Percentiles rank a stretch among this genome's conserved stretches.
Evolutionary conservation across 768 basidiomycete species (phyloP).

Genomic region (Asterophora parasitica): DNA sequence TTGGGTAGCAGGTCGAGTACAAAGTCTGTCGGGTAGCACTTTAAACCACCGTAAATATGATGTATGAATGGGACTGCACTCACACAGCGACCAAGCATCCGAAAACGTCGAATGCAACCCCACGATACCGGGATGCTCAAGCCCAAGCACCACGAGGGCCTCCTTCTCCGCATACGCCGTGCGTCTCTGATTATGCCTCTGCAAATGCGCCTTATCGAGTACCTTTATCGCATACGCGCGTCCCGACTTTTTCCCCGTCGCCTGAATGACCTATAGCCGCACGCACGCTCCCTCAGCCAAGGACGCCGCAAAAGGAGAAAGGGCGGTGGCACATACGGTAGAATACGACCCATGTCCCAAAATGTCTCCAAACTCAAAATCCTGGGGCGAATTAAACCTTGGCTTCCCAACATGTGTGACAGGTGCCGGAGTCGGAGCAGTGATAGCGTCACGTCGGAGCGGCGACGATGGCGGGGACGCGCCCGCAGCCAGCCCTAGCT

Average conservation of each 20-base stretch:
- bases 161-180: constrained; percentile 79
- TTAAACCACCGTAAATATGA: no score
- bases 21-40: no score
- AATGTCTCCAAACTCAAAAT: constrained; percentile 70
- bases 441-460: constrained; percentile 6
- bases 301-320: no score
- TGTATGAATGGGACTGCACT: no score
- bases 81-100: constrained; percentile 80
- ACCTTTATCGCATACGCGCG: constrained; percentile 72
- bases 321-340: constrained; percentile 64
- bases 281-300: no score
- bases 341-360: constrained; percentile 83
- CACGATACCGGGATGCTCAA: constrained; percentile 77
- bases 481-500: constrained; percentile 34
- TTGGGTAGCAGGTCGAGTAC: constrained; percentile 73
- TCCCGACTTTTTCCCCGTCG: constrained; percentile 54
- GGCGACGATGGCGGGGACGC: constrained; percentile 12
- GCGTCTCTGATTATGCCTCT: constrained; percentile 68
- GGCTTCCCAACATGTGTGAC: not conserved
- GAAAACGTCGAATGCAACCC: constrained; percentile 82
- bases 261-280: constrained; percentile 28
- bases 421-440: constrained; percentile 1
- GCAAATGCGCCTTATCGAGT: constrained; percentile 78
- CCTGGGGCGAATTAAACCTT: constrained; percentile 42
- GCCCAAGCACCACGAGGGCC: constrained; percentile 67